phyloP scores from a whole-genome alignment of 306 rosid species.

The Ceratonia siliqua region DNA sequence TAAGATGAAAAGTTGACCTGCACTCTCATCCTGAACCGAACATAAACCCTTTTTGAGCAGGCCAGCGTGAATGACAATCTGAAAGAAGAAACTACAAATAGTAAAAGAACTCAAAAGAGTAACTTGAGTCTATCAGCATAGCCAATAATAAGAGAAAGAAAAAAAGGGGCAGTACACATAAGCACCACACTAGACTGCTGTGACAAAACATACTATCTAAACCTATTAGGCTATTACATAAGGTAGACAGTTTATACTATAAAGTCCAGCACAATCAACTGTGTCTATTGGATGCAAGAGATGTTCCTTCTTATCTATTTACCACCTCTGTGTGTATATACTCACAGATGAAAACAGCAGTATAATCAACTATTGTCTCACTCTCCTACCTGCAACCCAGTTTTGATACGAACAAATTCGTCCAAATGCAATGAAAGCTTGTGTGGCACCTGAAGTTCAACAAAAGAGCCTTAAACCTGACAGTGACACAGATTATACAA shows the following conservation, averaged over 20 bases:
- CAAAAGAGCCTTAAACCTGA: slow-evolving; percentile 27
- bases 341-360: slow-evolving; percentile 16
- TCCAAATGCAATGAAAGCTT: slow-evolving; percentile 65
- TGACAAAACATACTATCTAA: slow-evolving; percentile 25
- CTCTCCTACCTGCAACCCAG: slow-evolving; percentile 75
- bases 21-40: slow-evolving; percentile 91
- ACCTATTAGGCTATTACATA: background rate
- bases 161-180: background rate
- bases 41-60: slow-evolving; percentile 74
- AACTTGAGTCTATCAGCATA: background rate
- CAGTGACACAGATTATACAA: background rate
- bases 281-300: background rate
- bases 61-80: slow-evolving; percentile 73
- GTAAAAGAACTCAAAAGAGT: slow-evolving; percentile 33
- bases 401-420: slow-evolving; percentile 78
- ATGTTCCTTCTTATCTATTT: background rate
- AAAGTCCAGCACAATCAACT: slow-evolving; percentile 6
- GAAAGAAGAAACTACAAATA: slow-evolving; percentile 40
- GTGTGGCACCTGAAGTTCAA: slow-evolving; percentile 67
- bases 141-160: slow-evolving; percentile 9
- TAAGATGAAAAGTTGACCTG: slow-evolving; percentile 56
- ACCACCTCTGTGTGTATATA: too few species aligned
- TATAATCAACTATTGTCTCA: slow-evolving; percentile 3
- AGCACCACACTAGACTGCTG: background rate
- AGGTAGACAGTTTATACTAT: slow-evolving; percentile 19